Evolutionary conservation across 495 filamentous ascomycete species (phyloP).

Genomic region (Talaromyces ruber): DNA sequence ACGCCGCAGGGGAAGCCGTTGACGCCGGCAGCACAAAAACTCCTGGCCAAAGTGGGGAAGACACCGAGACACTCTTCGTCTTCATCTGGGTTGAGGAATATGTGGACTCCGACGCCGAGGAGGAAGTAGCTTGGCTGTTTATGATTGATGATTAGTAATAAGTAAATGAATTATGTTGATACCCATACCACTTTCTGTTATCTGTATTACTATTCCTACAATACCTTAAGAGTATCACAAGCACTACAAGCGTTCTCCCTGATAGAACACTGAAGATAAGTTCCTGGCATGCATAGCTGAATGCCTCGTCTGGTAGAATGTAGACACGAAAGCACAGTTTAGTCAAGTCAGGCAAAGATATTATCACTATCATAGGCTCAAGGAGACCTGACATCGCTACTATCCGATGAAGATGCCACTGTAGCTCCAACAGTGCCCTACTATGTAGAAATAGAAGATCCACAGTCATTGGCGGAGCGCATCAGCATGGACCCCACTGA

Average conservation of each 20-base stretch:
- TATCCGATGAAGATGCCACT: too few relatives aligned
- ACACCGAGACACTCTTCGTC: slow-evolving; percentile 21
- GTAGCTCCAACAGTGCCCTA: too few relatives aligned
- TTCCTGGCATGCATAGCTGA: neutral
- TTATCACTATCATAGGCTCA: too few relatives aligned
- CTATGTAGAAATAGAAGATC: neutral
- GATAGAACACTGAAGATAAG: too few relatives aligned
- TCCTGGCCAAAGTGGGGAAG: slow-evolving; percentile 61
- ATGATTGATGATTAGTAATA: neutral
- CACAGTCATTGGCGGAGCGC: slow-evolving; percentile 9
- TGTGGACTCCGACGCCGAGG: slow-evolving; percentile 49
- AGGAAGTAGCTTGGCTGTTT: slow-evolving; percentile 17
- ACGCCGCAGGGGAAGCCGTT: slow-evolving; percentile 20
- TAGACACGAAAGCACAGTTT: neutral
- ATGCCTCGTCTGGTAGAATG: neutral
- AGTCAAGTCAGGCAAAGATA: too few relatives aligned
- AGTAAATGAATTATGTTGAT: neutral
- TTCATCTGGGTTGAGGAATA: slow-evolving; percentile 35
- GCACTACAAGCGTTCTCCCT: neutral
- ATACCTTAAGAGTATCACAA: neutral
- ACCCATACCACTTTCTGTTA: neutral
- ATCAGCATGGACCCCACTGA: neutral
- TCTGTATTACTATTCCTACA: neutral
- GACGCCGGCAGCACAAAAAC: slow-evolving; percentile 69
- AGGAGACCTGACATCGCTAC: too few relatives aligned